Base-by-base conservation (phyloP, 768 basidiomycete species). In the Pleurotus salmoneostramineus region DNA sequence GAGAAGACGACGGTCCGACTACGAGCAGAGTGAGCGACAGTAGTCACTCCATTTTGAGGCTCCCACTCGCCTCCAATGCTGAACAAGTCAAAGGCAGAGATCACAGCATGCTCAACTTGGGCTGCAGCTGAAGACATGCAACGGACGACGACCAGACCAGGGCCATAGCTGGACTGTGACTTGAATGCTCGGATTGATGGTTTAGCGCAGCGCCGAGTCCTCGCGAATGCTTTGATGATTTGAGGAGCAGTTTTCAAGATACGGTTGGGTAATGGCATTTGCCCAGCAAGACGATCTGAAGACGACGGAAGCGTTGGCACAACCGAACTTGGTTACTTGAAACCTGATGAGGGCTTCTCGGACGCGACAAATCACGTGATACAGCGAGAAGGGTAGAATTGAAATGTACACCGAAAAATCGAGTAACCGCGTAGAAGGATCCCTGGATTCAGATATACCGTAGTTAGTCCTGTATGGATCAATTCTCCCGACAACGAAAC, bases 11-110 rank as follows among this genome's bases (percentile, higher is more conserved):
- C 4, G 81, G 80, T 4, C 81, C 80, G 36, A 81, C 76, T 81
- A 60, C 27, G 56, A 12, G 46, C 6, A 33, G 15, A 57, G 54
- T 57, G 35, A 45, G 34, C 37, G 21, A 27, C 21, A 27, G 21
- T 27, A 27, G 21, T 27, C 21, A 27, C 21, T 27, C 21, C 21
- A 27, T 27, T 27, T 27, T 27, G 15, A 43, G 56, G 15, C 27
- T 43, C 49, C 36, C 12, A 69, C 84, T 62, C 63, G 88, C 90
- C 91, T 59, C 94, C 94, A 61, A 95, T 89, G 64, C 88, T 91
- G 76, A 96, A 95, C 54, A 96, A 76, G 70, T 97, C 95, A 67
- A 95, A 96, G 0, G 94, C 86, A 1, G 91, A 93, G 56, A 96
- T 95, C 62, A 95, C 94, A 4, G 94, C 94, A 76, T 95, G 93